Percentiles rank a stretch among this genome's conserved stretches.
phyloP scores from a whole-genome alignment of 2,329 filamentous ascomycete genomes.

The Fusarium coicis region DNA sequence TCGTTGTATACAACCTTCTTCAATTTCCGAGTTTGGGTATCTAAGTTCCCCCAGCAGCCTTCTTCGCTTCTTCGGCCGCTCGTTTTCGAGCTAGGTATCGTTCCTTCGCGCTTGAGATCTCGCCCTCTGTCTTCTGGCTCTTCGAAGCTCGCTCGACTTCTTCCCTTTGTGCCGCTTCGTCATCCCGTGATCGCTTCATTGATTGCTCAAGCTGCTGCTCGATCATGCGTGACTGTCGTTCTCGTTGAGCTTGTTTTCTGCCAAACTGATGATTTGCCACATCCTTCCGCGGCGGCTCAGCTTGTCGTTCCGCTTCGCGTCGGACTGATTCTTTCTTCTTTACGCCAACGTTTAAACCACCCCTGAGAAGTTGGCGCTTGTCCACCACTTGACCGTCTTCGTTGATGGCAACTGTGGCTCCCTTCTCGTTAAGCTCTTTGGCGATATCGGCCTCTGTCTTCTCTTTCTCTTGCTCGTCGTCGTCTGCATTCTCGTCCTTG shows the following conservation, averaged over 20 bases:
- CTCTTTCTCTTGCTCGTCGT: slow-evolving; percentile 65
- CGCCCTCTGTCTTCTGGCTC: slow-evolving; percentile 79
- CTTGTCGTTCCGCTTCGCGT: slow-evolving; percentile 37
- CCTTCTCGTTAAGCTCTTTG: slow-evolving; percentile 72
- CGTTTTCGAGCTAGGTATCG: slow-evolving; percentile 81
- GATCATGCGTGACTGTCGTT: slow-evolving; percentile 82
- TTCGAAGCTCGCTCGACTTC: slow-evolving; percentile 74
- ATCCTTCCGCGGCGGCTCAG: slow-evolving; percentile 48
- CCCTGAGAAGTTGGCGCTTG: slow-evolving; percentile 80
- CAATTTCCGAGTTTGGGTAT: slow-evolving; percentile 43
- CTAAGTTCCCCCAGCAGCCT: slow-evolving; percentile 45
- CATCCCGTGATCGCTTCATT: slow-evolving; percentile 77
- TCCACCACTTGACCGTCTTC: slow-evolving; percentile 87
- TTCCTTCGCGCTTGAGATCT: slow-evolving; percentile 82
- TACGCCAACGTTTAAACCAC: slow-evolving; percentile 77
- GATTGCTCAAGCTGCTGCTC: slow-evolving; percentile 80
- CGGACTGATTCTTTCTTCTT: slow-evolving; percentile 65
- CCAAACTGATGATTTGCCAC: slow-evolving; percentile 56
- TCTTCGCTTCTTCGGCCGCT: slow-evolving; percentile 75
- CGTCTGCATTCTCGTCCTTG: slow-evolving; percentile 49
- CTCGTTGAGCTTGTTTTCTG: slow-evolving; percentile 74
- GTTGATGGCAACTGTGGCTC: slow-evolving; percentile 73
- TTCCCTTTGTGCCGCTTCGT: slow-evolving; percentile 71
- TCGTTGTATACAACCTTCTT: slow-evolving; percentile 24
- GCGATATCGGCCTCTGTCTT: slow-evolving; percentile 73